Evolutionary conservation across 2,329 filamentous ascomycete species (phyloP).

Genomic region (Penicillium sumatraense): DNA sequence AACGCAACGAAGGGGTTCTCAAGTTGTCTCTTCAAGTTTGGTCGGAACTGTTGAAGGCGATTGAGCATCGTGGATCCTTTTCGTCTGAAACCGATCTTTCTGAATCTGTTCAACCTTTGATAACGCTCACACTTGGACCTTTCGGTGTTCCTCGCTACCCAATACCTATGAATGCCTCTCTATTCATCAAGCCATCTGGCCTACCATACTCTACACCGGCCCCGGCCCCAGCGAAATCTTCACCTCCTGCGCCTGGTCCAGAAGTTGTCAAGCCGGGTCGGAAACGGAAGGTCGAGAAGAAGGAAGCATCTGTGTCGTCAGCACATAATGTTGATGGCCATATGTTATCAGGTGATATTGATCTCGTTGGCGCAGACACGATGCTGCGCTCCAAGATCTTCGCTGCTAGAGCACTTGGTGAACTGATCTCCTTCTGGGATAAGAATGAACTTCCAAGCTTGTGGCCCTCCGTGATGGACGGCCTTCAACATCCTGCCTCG

Average conservation of each 20-base stretch:
- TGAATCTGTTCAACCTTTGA: conserved; percentile 76
- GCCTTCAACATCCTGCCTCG: conserved; percentile 74
- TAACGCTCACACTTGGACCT: conserved; percentile 84
- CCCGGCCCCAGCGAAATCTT: conserved; percentile 43
- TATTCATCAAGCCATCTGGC: conserved; percentile 94
- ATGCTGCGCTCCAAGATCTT: conserved; percentile 89
- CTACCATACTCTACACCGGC: conserved; percentile 69
- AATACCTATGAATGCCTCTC: conserved; percentile 83
- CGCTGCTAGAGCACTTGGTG: conserved; percentile 82
- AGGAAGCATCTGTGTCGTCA: conserved; percentile 66
- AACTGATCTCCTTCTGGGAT: conserved; percentile 80
- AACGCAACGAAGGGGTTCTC: conserved; percentile 82
- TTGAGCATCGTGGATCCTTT: conserved; percentile 64
- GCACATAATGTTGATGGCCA: conserved; percentile 96
- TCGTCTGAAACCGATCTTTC: conserved; percentile 74
- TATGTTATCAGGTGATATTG: conserved; percentile 96
- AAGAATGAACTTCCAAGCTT: conserved; percentile 52
- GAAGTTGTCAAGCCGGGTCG: conserved; percentile 67
- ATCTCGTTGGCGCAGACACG: conserved; percentile 86
- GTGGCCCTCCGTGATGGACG: conserved; percentile 70
- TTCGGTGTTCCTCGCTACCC: conserved; percentile 91
- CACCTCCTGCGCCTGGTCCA: conserved; percentile 55
- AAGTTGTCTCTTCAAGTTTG: conserved; percentile 86
- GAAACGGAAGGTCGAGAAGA: conserved; percentile 82
- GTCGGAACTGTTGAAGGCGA: conserved; percentile 73